A percentile compares a stretch with the other conserved stretches of the same genome.
These are phyloP conservation scores for Cordia subcordata DNA, from an alignment of 257 asterid genomes.

Conservation along the genomic window DNA sequence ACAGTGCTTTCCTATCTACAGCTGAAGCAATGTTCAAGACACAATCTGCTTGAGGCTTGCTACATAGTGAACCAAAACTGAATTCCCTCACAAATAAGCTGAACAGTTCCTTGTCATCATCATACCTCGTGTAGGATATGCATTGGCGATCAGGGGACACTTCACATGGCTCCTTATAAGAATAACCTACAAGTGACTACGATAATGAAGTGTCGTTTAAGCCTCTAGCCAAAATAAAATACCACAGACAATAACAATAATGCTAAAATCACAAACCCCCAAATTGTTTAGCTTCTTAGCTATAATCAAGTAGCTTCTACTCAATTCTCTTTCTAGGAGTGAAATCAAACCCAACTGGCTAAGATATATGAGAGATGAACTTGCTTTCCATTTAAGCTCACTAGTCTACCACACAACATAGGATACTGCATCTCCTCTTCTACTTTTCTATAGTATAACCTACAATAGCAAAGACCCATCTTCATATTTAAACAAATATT, in stretches of 20 bases:
- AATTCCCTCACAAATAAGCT: slow-evolving; percentile 74
- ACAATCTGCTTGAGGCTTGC: slow-evolving; percentile 73
- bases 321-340: slow-evolving; percentile 83
- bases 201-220: slow-evolving; percentile 5
- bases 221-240: not conserved
- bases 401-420: slow-evolving; percentile 82
- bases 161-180: slow-evolving; percentile 84
- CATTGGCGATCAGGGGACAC: slow-evolving; percentile 90
- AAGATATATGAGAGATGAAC: slow-evolving; percentile 76
- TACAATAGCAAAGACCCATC: slow-evolving; percentile 29
- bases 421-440: slow-evolving; percentile 95
- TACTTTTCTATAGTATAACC: slow-evolving; percentile 84
- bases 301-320: slow-evolving; percentile 87
- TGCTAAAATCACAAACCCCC: slow-evolving; percentile 44
- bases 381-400: slow-evolving; percentile 68
- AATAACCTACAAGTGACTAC: slow-evolving; percentile 52
- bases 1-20: slow-evolving; percentile 65
- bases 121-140: slow-evolving; percentile 94
- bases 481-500: slow-evolving; percentile 15
- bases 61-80: slow-evolving; percentile 72
- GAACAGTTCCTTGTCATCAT: slow-evolving; percentile 75
- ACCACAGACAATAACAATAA: not conserved
- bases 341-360: slow-evolving; percentile 91
- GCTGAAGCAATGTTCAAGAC: slow-evolving; percentile 91
- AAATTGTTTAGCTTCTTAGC: slow-evolving; percentile 86